Conservation (phyloP, 2,329 filamentous ascomycete genomes). For the Fusarium anthophilum region DNA sequence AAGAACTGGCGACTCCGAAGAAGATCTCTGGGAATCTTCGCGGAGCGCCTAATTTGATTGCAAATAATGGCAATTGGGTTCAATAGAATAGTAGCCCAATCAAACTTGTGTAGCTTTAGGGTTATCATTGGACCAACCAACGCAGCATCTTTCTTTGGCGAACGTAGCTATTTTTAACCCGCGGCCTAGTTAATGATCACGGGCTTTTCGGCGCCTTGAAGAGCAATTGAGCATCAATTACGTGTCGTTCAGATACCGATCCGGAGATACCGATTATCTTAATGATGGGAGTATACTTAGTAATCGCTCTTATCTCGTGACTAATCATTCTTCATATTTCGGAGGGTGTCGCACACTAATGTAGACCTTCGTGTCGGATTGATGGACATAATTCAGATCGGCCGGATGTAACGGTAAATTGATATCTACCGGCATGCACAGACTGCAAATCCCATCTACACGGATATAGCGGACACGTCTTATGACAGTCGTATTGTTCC, state of each 20-base stretch:
- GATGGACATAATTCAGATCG: neutral
- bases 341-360: neutral
- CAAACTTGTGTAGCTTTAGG: neutral
- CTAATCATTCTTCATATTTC: neutral
- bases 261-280: neutral
- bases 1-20: neutral
- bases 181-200: neutral
- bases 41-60: conserved; percentile 10
- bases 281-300: neutral
- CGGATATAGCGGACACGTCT: neutral
- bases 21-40: neutral
- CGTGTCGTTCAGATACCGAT: neutral
- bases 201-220: no score
- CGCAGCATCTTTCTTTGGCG: neutral
- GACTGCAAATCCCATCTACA: neutral
- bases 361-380: neutral
- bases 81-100: neutral
- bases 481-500: neutral
- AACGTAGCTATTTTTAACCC: neutral
- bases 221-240: neutral
- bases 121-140: no score
- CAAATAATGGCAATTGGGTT: conserved; percentile 1
- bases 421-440: neutral
- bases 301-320: neutral
- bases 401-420: neutral